Evolutionary conservation across 225 moss, liverwort and hornwort genomes (phyloP).

Genomic region (Pleurozium schreberi): DNA sequence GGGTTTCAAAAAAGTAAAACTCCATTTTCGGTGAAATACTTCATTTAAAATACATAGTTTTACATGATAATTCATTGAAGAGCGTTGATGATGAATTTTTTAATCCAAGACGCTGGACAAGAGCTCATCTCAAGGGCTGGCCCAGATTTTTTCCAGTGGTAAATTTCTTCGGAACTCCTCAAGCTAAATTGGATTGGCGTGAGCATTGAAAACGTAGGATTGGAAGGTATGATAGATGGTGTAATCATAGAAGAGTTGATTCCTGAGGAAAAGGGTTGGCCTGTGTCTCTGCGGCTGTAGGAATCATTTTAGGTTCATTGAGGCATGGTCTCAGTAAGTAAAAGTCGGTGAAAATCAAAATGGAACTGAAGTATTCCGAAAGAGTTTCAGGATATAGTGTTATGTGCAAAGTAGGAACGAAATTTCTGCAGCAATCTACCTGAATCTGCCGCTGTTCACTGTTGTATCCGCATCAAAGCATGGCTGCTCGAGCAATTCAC

Average conservation of each 20-base stretch:
- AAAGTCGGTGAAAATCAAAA: neutral
- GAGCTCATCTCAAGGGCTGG: constrained; percentile 82
- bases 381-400: neutral
- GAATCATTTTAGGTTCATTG: constrained; percentile 11
- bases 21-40: too few species aligned
- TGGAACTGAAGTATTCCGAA: neutral
- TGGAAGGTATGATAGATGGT: constrained; percentile 30
- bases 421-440: neutral
- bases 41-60: too few species aligned
- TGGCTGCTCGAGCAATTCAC: neutral
- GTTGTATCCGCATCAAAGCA: neutral
- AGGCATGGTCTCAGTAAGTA: neutral
- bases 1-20: too few species aligned
- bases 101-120: constrained; percentile 76
- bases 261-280: neutral
- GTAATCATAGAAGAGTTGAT: constrained; percentile 18
- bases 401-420: neutral
- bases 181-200: neutral
- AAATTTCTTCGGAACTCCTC: neutral
- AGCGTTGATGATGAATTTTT: too few species aligned
- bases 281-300: constrained; percentile 19
- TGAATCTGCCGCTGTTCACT: neutral
- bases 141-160: constrained; percentile 88
- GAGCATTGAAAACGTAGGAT: neutral
- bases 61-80: too few species aligned